A percentile compares a stretch with the other conserved stretches of the same genome.
Conservation (phyloP, 768 basidiomycete species). For the Sporobolomyces phaffii region DNA sequence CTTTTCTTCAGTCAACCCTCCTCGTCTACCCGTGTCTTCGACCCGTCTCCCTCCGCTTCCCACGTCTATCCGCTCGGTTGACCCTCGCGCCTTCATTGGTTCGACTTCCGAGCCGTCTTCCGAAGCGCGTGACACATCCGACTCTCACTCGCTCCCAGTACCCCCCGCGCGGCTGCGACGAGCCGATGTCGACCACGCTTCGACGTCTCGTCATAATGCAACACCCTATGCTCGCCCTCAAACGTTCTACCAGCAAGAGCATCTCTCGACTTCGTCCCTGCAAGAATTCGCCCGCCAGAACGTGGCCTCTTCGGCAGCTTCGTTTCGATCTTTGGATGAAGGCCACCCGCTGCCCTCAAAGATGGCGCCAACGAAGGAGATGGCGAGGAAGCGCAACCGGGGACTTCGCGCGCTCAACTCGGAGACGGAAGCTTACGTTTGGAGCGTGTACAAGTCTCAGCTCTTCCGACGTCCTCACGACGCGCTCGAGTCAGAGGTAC, state of each 20-base stretch:
- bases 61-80: background rate
- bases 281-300: background rate
- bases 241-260: background rate
- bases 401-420: background rate
- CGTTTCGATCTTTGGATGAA: background rate
- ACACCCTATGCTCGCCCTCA: slow-evolving; percentile 2
- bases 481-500: background rate
- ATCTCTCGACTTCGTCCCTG: slow-evolving; percentile 3
- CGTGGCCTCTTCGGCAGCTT: background rate
- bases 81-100: background rate
- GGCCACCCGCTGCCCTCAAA: background rate
- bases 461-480: background rate
- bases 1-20: background rate
- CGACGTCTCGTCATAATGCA: background rate
- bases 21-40: background rate
- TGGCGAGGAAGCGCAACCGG: background rate
- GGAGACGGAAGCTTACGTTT: slow-evolving; percentile 16
- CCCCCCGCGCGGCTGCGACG: background rate
- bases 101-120: no score
- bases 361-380: background rate
- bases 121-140: no score
- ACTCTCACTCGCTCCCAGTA: no score
- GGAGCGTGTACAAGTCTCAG: slow-evolving; percentile 9
- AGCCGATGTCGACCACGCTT: background rate
- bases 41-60: background rate